phyloP scores from a whole-genome alignment of 2,329 filamentous ascomycete genomes.

The Apiospora rasikravindrae region DNA sequence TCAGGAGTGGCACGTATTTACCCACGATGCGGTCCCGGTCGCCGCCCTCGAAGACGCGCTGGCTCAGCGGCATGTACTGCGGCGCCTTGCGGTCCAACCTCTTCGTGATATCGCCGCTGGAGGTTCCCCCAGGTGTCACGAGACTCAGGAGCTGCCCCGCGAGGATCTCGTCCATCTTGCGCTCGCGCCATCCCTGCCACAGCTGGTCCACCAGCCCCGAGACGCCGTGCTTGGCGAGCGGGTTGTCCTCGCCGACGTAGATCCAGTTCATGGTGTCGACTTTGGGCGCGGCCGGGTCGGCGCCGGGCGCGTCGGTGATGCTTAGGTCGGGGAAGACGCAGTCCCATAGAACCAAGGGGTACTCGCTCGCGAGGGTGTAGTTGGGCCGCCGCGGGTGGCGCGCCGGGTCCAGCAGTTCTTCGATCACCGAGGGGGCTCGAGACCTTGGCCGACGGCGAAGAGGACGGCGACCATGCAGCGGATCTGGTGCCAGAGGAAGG shows the following conservation, averaged over 20 bases:
- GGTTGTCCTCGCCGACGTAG: conserved; percentile 72
- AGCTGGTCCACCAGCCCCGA: conserved; percentile 73
- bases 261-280: conserved; percentile 76
- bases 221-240: conserved; percentile 65
- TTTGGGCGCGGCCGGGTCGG: conserved; percentile 39
- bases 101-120: conserved; percentile 38
- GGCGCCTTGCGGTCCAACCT: conserved; percentile 27
- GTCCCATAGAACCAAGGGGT: conserved; percentile 93
- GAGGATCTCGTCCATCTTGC: conserved; percentile 90
- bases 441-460: conserved; percentile 89
- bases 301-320: conserved; percentile 25
- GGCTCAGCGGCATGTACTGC: conserved; percentile 29
- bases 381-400: conserved; percentile 77
- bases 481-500: conserved; percentile 98
- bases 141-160: conserved; percentile 75
- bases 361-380: conserved; percentile 90
- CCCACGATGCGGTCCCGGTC: conserved; percentile 56
- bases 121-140: conserved; percentile 40
- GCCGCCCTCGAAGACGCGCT: conserved; percentile 60
- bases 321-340: conserved; percentile 75
- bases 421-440: conserved; percentile 79
- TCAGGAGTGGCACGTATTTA: conserved; percentile 60
- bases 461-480: conserved; percentile 90
- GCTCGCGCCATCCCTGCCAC: conserved; percentile 83
- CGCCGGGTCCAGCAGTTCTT: conserved; percentile 74